Conservation (phyloP, 257 asterid genomes). For the Nicotiana tomentosiformis region DNA sequence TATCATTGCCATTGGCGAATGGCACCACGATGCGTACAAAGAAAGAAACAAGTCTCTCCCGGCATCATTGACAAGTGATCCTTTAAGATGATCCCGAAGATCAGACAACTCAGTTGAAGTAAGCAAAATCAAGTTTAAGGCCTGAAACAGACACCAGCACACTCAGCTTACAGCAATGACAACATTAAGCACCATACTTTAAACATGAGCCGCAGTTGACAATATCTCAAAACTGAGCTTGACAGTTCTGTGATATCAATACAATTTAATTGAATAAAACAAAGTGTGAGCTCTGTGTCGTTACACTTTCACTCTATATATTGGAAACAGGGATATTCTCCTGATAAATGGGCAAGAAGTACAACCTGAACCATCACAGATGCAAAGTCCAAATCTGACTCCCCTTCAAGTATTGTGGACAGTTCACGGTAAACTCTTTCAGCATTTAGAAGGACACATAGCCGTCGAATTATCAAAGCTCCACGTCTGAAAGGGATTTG, state of each 20-base stretch:
- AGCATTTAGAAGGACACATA: constrained; percentile 89
- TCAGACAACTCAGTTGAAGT: constrained; percentile 72
- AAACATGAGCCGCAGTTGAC: neutral
- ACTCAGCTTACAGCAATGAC: neutral
- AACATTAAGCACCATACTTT: neutral
- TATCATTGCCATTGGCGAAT: constrained; percentile 95
- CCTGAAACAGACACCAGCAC: constrained; percentile 39
- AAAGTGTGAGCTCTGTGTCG: neutral
- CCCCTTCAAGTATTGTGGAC: constrained; percentile 80
- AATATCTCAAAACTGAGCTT: neutral
- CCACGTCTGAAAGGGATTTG: constrained; percentile 63
- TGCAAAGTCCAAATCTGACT: constrained; percentile 88
- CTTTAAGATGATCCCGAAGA: constrained; percentile 59
- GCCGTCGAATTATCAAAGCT: constrained; percentile 80
- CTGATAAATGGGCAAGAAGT: neutral
- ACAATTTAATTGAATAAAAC: neutral
- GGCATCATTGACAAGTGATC: constrained; percentile 51
- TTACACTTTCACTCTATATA: neutral
- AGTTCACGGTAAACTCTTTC: constrained; percentile 91
- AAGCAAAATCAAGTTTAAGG: constrained; percentile 80
- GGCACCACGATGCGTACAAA: constrained; percentile 83
- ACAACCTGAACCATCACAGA: constrained; percentile 90
- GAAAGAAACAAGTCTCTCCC: constrained; percentile 70
- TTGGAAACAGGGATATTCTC: neutral
- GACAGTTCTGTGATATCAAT: neutral